Conservation (phyloP, 495 filamentous ascomycete genomes). For the Acidiella bohemica region DNA sequence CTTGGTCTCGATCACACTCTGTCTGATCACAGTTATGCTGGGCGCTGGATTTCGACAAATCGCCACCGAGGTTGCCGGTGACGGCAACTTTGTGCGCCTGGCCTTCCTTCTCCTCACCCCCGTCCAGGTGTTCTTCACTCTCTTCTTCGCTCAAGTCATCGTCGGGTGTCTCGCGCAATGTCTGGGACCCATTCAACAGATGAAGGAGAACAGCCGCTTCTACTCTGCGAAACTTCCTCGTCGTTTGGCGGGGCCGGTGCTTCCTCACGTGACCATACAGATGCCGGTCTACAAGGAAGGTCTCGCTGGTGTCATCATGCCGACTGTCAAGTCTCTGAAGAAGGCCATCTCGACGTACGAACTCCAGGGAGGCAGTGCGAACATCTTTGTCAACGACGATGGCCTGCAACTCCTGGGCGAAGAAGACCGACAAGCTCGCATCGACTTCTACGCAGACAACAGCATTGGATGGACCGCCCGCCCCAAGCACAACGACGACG, state of each 20-base stretch:
- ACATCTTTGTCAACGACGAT: constrained; percentile 72
- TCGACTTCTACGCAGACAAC: constrained; percentile 54
- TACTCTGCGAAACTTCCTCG: constrained; percentile 55
- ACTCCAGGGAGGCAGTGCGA: constrained; percentile 65
- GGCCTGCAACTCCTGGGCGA: constrained; percentile 57
- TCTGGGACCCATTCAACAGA: constrained; percentile 58
- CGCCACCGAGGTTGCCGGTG: constrained; percentile 52
- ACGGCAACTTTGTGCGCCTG: constrained; percentile 45
- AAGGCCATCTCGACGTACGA: constrained; percentile 66
- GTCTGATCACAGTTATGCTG: constrained; percentile 46
- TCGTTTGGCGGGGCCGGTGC: constrained; percentile 31
- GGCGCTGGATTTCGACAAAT: constrained; percentile 55
- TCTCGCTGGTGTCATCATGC: constrained; percentile 48
- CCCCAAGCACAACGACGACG: constrained; percentile 45
- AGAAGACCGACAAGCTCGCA: constrained; percentile 50
- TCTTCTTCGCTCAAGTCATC: constrained; percentile 42
- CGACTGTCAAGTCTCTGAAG: constrained; percentile 57
- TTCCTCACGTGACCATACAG: constrained; percentile 60
- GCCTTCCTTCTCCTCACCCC: constrained; percentile 50
- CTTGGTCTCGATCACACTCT: constrained; percentile 49
- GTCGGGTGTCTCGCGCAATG: constrained; percentile 61
- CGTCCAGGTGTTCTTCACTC: constrained; percentile 65
- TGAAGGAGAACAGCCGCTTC: constrained; percentile 62
- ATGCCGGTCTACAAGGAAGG: constrained; percentile 66
- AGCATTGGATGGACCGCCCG: constrained; percentile 71